These are phyloP conservation scores for Corallochytrium limacisporum DNA, from an alignment of 78 protist species.

Conservation along the genomic window DNA sequence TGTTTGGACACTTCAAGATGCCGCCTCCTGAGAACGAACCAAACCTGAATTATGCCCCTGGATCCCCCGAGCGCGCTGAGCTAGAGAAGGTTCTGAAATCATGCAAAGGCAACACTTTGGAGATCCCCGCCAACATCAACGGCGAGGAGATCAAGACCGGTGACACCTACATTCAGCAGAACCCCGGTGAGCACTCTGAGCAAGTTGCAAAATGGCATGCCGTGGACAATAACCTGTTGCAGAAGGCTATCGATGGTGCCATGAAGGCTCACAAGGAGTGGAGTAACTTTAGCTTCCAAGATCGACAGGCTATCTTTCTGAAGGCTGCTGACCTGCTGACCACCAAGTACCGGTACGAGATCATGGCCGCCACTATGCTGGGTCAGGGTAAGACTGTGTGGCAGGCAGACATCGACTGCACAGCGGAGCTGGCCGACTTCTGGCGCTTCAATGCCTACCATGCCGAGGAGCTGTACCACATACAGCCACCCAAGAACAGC, in stretches of 20 bases:
- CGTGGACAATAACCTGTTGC: neutral
- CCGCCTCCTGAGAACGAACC: neutral
- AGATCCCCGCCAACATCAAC: slow-evolving; percentile 32
- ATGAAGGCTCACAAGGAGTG: slow-evolving; percentile 55
- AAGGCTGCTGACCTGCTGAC: slow-evolving; percentile 68
- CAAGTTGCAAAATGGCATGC: neutral
- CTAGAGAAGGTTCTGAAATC: neutral
- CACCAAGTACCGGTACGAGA: slow-evolving; percentile 36
- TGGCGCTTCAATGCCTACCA: slow-evolving; percentile 58
- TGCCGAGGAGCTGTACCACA: slow-evolving; percentile 54
- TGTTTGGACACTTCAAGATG: neutral
- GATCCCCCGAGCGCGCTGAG: slow-evolving; percentile 6
- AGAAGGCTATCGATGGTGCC: slow-evolving; percentile 41
- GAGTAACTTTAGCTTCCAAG: no score
- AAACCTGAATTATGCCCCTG: slow-evolving; percentile 15
- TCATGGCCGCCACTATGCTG: slow-evolving; percentile 30
- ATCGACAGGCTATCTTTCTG: slow-evolving; percentile 68
- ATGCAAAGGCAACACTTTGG: neutral
- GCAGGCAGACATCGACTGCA: slow-evolving; percentile 89
- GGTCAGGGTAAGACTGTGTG: slow-evolving; percentile 66
- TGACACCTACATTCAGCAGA: neutral
- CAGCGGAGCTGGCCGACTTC: slow-evolving; percentile 76
- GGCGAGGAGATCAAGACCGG: slow-evolving; percentile 23
- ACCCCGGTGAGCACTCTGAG: slow-evolving; percentile 29
- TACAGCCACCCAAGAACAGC: slow-evolving; percentile 60